Evolutionary conservation across 148 eudicot species (phyloP).

Genomic region (Rhododendron simsii): DNA sequence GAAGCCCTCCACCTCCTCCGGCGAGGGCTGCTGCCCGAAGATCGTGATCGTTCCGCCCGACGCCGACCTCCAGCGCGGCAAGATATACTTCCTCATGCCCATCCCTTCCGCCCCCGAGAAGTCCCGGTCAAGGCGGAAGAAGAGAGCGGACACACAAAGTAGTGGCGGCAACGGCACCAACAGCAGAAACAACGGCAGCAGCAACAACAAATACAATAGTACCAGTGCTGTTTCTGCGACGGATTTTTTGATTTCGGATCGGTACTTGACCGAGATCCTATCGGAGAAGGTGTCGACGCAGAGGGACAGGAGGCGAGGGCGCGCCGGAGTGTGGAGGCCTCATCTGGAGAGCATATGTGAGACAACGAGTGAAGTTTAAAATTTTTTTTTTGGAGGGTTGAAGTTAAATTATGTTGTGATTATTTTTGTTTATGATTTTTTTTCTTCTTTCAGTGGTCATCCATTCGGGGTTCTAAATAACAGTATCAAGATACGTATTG

Average conservation of each 20-base stretch:
- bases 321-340: constrained; percentile 76
- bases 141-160: background rate
- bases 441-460: background rate
- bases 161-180: no score
- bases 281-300: constrained; percentile 66
- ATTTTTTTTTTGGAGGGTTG: background rate
- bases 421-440: background rate
- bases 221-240: constrained; percentile 3
- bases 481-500: background rate
- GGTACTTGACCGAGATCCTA: constrained; percentile 68
- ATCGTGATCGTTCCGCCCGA: constrained; percentile 68
- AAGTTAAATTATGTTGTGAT: background rate
- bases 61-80: constrained; percentile 72
- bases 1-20: constrained; percentile 43
- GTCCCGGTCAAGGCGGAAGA: constrained; percentile 21
- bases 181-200: background rate
- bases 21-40: constrained; percentile 29
- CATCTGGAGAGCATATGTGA: constrained; percentile 64
- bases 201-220: background rate
- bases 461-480: background rate
- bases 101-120: constrained; percentile 24
- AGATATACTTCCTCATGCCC: constrained; percentile 79
- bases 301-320: constrained; percentile 63
- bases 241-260: constrained; percentile 40
- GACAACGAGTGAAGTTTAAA: constrained; percentile 32